phyloP scores from a whole-genome alignment of 2,329 filamentous ascomycete species.

The Diaporthe vaccinii region DNA sequence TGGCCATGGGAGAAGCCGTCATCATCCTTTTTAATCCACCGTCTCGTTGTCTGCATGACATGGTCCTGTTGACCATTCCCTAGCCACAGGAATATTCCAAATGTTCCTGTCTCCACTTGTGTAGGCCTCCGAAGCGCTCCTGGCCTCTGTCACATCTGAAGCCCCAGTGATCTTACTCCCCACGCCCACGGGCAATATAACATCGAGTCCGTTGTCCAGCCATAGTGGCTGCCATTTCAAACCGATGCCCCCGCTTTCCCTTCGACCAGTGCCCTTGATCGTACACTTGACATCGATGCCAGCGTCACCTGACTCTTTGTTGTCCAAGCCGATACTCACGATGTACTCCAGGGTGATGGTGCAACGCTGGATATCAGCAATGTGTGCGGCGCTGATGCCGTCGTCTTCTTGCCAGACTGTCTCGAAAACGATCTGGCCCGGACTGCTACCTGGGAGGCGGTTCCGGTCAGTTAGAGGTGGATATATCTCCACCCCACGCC shows the following conservation, averaged over 20 bases:
- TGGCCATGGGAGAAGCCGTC: too few species aligned
- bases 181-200: background rate
- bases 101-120: background rate
- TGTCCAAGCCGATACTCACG: background rate
- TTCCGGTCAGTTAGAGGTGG: conserved; percentile 45
- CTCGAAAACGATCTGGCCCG: conserved; percentile 42
- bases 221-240: background rate
- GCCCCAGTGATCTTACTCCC: background rate
- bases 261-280: background rate
- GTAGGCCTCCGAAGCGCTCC: background rate
- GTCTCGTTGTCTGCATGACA: background rate
- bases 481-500: conserved; percentile 52
- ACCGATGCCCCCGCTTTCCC: background rate
- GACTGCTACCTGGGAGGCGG: background rate
- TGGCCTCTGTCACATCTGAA: background rate
- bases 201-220: conserved; percentile 19
- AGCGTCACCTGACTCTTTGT: background rate
- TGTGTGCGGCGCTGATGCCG: conserved; percentile 46
- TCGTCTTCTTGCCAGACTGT: conserved; percentile 51
- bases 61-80: conserved; percentile 2
- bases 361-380: conserved; percentile 37
- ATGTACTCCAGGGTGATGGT: conserved; percentile 14
- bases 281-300: background rate
- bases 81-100: background rate
- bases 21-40: background rate